Evolutionary conservation across 1,284 basidiomycete species (phyloP), one percentile per base, ranked within the genome.

Genomic region (Veloboletus limbatus): DNA sequence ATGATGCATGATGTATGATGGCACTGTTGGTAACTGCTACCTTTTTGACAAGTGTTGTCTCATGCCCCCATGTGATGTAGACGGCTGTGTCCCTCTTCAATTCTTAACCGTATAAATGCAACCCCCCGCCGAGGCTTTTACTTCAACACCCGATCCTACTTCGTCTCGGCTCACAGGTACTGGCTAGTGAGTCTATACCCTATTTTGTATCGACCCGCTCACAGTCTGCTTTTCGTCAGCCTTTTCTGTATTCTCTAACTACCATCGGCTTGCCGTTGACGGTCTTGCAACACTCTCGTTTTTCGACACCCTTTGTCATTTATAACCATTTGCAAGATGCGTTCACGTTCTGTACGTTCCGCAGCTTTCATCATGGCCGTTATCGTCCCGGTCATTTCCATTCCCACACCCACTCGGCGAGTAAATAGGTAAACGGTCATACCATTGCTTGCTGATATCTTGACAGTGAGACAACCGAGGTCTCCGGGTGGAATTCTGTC

Each of bases 121-220:
- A 3, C 14, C n/a, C 20, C 10, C 18, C 4, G 7, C 11, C 8
- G 10, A 18, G 13, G n/a, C 17, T 39, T 14, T 14, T 3, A 8
- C 18, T 48, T 26, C 48, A 37, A 9, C 38, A 39, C 45, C 54
- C 47, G 46, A 16, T 48, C n/a, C n/a, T n/a, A n/a, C n/a, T n/a
- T n/a, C n/a, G n/a, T n/a, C n/a, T 54, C n/a, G 40, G 48, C 44
- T 45, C 49, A 48, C 39, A 48, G 52, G 53, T 50, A 52, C 52
- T 53, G 53, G 55, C 53, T 58, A 53, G 49, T 57, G 48, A 53
- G 53, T 55, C 13, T 13, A 37, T 16, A 10, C 16, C 8, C 13
- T 22, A 18, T n/a, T 26, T 31, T 35, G 1, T 13, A 3, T 38
- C 18, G 20, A 31, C 16, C n/a, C 28, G n/a, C 44, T 47, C 24